phyloP scores from a whole-genome alignment of 139 green algal genomes.

The Gonium pectorale region DNA sequence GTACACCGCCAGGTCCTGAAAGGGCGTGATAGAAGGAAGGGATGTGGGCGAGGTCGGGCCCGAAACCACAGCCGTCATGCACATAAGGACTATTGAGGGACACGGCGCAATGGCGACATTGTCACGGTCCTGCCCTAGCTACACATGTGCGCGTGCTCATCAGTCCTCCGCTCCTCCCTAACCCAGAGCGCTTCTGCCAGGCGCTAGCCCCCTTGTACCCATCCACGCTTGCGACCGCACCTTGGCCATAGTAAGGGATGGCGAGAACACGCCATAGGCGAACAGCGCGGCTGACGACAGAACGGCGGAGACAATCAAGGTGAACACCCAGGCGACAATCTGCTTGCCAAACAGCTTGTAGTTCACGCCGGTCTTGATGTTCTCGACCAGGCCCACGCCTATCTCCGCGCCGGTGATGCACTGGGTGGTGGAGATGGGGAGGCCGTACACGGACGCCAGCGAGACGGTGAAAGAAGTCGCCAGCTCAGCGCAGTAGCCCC shows the following conservation, averaged over 20 bases:
- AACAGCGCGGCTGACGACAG: constrained; percentile 40
- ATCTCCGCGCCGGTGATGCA: constrained; percentile 57
- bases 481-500: constrained; percentile 54
- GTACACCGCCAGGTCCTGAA: constrained; percentile 29
- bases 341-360: constrained; percentile 51
- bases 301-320: constrained; percentile 41
- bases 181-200: background rate
- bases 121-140: background rate
- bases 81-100: no score
- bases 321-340: constrained; percentile 51
- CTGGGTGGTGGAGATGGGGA: constrained; percentile 50
- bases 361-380: constrained; percentile 40
- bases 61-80: no score
- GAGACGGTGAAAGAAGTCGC: constrained; percentile 53
- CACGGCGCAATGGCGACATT: background rate
- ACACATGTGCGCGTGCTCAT: background rate
- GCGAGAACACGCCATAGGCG: constrained; percentile 23
- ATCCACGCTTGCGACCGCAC: background rate
- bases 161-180: background rate
- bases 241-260: constrained; percentile 27
- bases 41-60: no score
- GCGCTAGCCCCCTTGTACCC: background rate
- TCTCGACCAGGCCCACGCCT: constrained; percentile 51
- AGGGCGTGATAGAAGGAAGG: background rate
- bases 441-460: constrained; percentile 54